These are phyloP conservation scores for Russula griseocarnosa DNA, from an alignment of 768 basidiomycete species.

Conservation along the genomic window DNA sequence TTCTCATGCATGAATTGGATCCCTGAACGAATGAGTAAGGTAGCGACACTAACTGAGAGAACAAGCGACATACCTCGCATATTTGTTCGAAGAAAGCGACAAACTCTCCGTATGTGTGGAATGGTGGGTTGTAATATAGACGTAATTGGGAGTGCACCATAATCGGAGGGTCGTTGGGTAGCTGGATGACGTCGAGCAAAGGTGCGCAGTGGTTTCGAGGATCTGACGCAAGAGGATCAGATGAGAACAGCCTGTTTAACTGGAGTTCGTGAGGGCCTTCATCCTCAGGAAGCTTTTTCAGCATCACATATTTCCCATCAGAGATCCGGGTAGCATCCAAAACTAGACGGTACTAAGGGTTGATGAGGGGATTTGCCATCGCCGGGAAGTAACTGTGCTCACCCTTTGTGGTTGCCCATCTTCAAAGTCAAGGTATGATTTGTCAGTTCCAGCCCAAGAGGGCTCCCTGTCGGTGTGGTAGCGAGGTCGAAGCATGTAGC, in stretches of 20 bases:
- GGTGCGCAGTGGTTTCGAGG: constrained; percentile 16
- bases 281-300: not conserved
- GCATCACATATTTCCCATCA: constrained; percentile 10
- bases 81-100: constrained; percentile 31
- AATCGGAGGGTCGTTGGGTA: constrained; percentile 7
- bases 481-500: not conserved
- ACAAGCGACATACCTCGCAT: constrained; percentile 24
- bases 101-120: constrained; percentile 30
- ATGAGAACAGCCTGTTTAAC: constrained; percentile 5
- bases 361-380: not conserved
- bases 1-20: constrained; percentile 23
- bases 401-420: constrained; percentile 20
- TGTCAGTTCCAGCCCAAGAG: constrained; percentile 7
- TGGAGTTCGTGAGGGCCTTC: constrained; percentile 23
- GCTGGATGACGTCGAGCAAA: constrained; percentile 7
- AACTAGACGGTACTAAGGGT: not conserved
- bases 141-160: constrained; percentile 33
- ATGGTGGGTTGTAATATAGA: constrained; percentile 31
- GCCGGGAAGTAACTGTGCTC: not conserved
- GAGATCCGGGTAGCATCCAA: constrained; percentile 19
- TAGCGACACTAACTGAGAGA: not conserved
- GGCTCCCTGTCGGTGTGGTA: not conserved
- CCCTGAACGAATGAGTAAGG: not conserved
- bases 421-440: not conserved
- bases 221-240: constrained; percentile 6